A percentile compares a stretch with the other conserved stretches of the same genome.
Conservation (phyloP, 768 basidiomycete genomes). For the Boletus sp. region DNA sequence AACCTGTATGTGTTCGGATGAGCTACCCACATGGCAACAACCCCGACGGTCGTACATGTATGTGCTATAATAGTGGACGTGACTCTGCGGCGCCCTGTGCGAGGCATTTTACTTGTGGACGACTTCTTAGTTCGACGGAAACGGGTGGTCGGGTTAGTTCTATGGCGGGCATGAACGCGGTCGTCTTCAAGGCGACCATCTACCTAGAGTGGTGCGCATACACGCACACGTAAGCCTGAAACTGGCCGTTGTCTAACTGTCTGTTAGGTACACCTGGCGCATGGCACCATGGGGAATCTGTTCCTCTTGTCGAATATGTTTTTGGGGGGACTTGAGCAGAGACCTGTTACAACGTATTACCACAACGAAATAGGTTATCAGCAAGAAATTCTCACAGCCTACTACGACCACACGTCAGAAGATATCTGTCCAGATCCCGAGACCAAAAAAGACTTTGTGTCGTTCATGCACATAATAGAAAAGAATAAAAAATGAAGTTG, state of each 20-base stretch:
- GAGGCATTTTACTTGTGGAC: not conserved
- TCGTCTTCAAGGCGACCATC: conserved; percentile 68
- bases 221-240: no score
- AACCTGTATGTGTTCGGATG: no score
- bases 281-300: conserved; percentile 38
- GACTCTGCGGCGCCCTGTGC: conserved; percentile 11
- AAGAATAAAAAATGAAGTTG: not conserved
- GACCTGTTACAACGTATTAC: not conserved
- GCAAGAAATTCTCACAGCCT: not conserved
- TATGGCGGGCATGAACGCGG: conserved; percentile 52
- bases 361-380: not conserved
- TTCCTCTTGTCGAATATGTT: no score
- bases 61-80: conserved; percentile 44
- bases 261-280: conserved; percentile 50
- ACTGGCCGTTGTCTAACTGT: not conserved
- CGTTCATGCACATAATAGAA: not conserved
- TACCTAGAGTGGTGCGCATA: conserved; percentile 66
- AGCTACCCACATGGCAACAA: no score
- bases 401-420: not conserved
- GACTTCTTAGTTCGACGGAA: conserved; percentile 51
- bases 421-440: not conserved
- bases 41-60: no score
- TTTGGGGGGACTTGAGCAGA: not conserved
- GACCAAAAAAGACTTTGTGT: not conserved
- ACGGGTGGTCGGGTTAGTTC: conserved; percentile 71